Conservation (phyloP, 2,329 filamentous ascomycete species). For the Podosphaera leucotricha region DNA sequence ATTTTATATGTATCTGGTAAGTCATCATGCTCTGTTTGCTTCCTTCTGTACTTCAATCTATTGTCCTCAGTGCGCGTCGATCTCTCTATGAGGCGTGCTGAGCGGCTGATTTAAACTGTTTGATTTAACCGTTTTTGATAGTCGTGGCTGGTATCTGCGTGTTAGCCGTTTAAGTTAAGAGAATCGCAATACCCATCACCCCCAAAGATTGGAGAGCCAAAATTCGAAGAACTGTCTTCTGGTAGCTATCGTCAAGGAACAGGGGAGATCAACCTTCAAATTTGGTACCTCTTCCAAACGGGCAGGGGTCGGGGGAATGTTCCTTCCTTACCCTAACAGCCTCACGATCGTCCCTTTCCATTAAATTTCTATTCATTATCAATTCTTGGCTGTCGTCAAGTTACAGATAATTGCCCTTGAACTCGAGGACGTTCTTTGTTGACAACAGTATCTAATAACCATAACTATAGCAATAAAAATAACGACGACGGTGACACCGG, state of each 20-base stretch:
- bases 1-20: background rate
- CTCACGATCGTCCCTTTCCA: background rate
- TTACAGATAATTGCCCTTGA: too few relatives aligned
- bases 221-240: background rate
- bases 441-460: too few relatives aligned
- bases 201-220: background rate
- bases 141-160: constrained; percentile 1
- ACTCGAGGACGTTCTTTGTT: too few relatives aligned
- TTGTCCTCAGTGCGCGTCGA: background rate
- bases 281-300: background rate
- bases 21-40: background rate
- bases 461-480: too few relatives aligned
- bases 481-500: too few relatives aligned
- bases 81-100: background rate
- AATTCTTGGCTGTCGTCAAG: background rate
- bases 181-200: background rate
- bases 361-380: background rate
- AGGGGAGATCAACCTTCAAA: background rate
- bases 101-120: background rate
- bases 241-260: background rate
- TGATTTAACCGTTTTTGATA: background rate
- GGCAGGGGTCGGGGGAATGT: background rate
- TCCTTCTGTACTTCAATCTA: background rate
- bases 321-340: background rate
- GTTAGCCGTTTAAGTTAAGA: background rate